These are phyloP conservation scores for Boletus vermiculosoides DNA, from an alignment of 768 basidiomycete species.

Conservation along the genomic window DNA sequence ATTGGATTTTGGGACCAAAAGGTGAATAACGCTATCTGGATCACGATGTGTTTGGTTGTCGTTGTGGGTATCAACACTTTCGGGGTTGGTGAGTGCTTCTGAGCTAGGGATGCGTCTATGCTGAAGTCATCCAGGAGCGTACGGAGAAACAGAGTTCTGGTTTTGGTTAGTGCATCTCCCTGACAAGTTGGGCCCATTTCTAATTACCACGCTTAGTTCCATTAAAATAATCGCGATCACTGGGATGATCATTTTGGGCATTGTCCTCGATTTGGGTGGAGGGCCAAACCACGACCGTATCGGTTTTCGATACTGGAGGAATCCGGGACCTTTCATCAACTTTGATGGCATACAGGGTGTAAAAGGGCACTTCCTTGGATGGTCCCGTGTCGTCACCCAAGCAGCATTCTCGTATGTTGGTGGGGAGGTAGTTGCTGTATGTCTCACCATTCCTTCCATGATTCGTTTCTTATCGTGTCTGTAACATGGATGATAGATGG, in stretches of 20 bases:
- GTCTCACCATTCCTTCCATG: conserved; percentile 1
- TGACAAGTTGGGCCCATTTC: neutral
- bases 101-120: neutral
- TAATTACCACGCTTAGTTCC: conserved; percentile 31
- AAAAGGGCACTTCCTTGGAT: conserved; percentile 47
- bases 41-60: conserved; percentile 47
- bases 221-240: conserved; percentile 50
- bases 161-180: conserved; percentile 31
- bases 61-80: conserved; percentile 43
- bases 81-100: conserved; percentile 30
- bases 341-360: conserved; percentile 37
- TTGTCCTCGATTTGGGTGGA: conserved; percentile 51
- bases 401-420: conserved; percentile 59
- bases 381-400: conserved; percentile 50
- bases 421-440: conserved; percentile 44
- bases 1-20: conserved; percentile 43
- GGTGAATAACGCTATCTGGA: conserved; percentile 47
- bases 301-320: conserved; percentile 43
- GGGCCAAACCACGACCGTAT: conserved; percentile 50
- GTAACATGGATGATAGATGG: conserved; percentile 24
- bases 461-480: neutral
- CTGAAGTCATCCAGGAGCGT: conserved; percentile 24
- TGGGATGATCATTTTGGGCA: conserved; percentile 42
- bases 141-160: conserved; percentile 46
- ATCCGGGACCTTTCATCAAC: conserved; percentile 57